Base-by-base conservation (phyloP, 441 rosid genomes). In the Kokia cookei region DNA sequence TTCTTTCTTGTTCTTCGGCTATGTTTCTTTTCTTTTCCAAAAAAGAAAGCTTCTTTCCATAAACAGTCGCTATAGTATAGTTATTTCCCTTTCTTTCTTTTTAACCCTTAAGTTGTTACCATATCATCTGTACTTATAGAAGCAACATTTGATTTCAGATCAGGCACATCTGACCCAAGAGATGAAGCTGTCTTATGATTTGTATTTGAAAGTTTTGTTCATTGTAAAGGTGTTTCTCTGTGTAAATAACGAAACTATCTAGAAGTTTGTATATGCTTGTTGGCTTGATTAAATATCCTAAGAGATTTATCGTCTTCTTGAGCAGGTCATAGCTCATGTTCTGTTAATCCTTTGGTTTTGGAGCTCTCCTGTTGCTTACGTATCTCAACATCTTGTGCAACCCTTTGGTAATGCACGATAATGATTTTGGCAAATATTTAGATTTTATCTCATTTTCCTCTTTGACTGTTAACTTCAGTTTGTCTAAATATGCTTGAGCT, bases 351-450 rank as follows among this genome's bases (percentile, higher is more conserved):
- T 83, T 70, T 91, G 96, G 90, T 93, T 85, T 84, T 91, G 98
- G 98, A 88, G 83, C 83, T 79, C 89, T 60, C 97, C 98, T 27
- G 84, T 95, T 77, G 89, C 97, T 65, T 75, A 83, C 54, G 79
- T 95, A 54, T 87, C 98, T 72, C 79, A 73, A 82, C 90, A 86
- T 63, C 90, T 95, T 72, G 96, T 95, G 76, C 97, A 88, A 80
- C 98, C 97, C 9, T 90, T 93, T 78, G 98, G 99, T 42, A 62
- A 62, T 35, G 14, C 14, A n/a, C 62, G 5, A 57, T 24, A 8
- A 35, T 35, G 26, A 9, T 62, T 37, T 11, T 47, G 62, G 54
- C 53, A 22, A 13, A 15, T 75, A 4, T 70, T 42, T 54, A 17
- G 53, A 40, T 61, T 61, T 70, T 2, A 32, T 17, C 26, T 11